These are phyloP conservation scores for Diaporthe citrichinensis DNA, from an alignment of 2,329 filamentous ascomycete species.

Conservation along the genomic window DNA sequence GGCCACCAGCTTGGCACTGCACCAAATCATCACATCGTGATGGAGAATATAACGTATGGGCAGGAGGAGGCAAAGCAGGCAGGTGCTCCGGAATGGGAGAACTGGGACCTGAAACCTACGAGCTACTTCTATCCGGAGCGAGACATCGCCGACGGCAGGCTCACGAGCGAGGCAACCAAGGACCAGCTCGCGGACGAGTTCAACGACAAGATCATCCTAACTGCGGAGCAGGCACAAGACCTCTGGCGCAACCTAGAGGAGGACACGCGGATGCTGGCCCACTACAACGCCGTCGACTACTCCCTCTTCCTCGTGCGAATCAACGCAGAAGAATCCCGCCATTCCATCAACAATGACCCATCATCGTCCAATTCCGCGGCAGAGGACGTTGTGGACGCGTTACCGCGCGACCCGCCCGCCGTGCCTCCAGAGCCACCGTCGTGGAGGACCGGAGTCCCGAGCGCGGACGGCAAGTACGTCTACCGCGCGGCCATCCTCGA, in stretches of 20 bases:
- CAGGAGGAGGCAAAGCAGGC: conserved; percentile 58
- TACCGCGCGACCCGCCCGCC: conserved; percentile 51
- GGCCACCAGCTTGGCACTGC: conserved; percentile 72
- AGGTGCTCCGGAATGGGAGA: conserved; percentile 69
- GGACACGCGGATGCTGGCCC: conserved; percentile 75
- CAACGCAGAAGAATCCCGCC: conserved; percentile 29
- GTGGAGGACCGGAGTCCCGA: conserved; percentile 75
- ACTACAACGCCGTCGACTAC: conserved; percentile 80
- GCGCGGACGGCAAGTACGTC: conserved; percentile 74
- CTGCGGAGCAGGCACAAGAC: conserved; percentile 65
- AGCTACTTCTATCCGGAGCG: conserved; percentile 84
- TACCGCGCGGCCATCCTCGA: conserved; percentile 79
- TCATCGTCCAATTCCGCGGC: conserved; percentile 42
- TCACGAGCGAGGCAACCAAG: conserved; percentile 76
- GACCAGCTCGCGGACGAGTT: conserved; percentile 77
- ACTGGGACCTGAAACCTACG: conserved; percentile 81
- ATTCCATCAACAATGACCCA: conserved; percentile 40
- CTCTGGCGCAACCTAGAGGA: conserved; percentile 68
- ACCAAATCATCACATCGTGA: conserved; percentile 81
- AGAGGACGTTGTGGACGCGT: conserved; percentile 44
- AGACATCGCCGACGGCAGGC: conserved; percentile 74
- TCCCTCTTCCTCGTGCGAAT: conserved; percentile 78
- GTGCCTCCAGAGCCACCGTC: conserved; percentile 54
- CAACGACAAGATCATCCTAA: conserved; percentile 74
- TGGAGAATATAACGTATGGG: conserved; percentile 81